Evolutionary conservation across 2,329 filamentous ascomycete genomes (phyloP), one percentile per base, ranked within the genome.

Genomic region (Fusarium clavum): DNA sequence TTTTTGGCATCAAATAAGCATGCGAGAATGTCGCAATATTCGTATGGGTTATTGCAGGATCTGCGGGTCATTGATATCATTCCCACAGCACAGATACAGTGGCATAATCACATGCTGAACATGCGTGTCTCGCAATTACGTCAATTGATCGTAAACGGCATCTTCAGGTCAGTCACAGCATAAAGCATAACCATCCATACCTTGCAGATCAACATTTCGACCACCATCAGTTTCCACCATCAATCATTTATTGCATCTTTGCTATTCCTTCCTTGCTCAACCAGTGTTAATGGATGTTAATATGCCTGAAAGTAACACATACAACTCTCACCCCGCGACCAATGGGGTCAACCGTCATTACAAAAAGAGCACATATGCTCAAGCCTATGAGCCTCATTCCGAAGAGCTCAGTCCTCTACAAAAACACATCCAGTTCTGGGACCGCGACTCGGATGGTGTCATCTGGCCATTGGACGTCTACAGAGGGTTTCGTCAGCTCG

Each of bases 391-490:
- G 38, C n/a, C 16, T 40, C 22, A 18, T 13, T 4, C 20, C 1
- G n/a, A 30, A 13, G 43, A 44, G 7, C 27, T 41, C 45, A 68
- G 30, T 10, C 34, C 56, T 48, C 69, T 84, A 0, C 81, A 83
- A 53, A 79, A 80, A 44, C 82, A 84, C 51, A 64, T 80, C 40
- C 71, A 78, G 7, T 84, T 83, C 74, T 84, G 80, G 76, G 81
- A 84, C 61, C 47, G 71, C 24, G 80, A 84, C 65, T 59, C 68
- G 6, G 81, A 83, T 61, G 80, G 80, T 29, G 65, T 78, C 29
- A 83, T 83, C 65, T 78, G 73, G 34, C 81, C 81, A 0, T 69
- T 59, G 52, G 79, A 84, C 57, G 80, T 81, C 2, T 83, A 81
- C 67, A 62, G 34, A 8, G 82, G 82, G 0, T 83, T 84, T 57